Evolutionary conservation across 73 alveolate species (phyloP), one percentile per base, ranked within the genome.

Genomic region (Paramecium tetraurelia): DNA sequence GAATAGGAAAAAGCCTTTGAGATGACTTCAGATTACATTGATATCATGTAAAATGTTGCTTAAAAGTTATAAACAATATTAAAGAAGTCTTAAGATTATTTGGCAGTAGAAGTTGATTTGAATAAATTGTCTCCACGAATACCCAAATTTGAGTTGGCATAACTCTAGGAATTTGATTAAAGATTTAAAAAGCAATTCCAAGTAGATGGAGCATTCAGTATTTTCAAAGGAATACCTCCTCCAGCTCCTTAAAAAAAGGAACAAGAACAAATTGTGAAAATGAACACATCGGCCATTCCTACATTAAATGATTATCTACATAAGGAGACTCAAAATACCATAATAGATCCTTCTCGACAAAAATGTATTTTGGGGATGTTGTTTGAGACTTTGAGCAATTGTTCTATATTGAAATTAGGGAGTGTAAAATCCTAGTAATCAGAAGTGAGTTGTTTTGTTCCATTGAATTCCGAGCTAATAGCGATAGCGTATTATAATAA

Each of bases 91-190:
- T 11, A 89, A 53, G 76, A 89, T 36, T 44, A 46, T 44, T 21
- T 89, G 12, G 36, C 57, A n/a, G 35, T 58, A 7, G 85, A 58
- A 12, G 71, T 89, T 11, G 89, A 89, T 70, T 41, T 89, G 29
- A 75, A 68, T 68, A 86, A 38, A 86, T 27, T 86, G 40, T 63
- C 88, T 14, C 93, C 93, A 1, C 68, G 76, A 41, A 77, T 86
- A 14, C 93, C 93, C 1, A 77, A 63, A 86, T 86, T 86, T 36
- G 93, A 86, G n/a, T 72, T 59, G n/a, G 88, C 93, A n/a, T 63
- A 58, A n/a, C 40, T 86, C n/a, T 63, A 63, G 11, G 84, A 63
- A 24, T 63, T 63, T 27, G 84, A 63, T 63, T 20, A 63, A 63
- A 31, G 24, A n/a, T 63, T 63, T 27, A 63, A 63, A 63, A 63